Evolutionary conservation across 371 early-diverging fungal genomes (phyloP).

Genomic region (Ordospora colligata): DNA sequence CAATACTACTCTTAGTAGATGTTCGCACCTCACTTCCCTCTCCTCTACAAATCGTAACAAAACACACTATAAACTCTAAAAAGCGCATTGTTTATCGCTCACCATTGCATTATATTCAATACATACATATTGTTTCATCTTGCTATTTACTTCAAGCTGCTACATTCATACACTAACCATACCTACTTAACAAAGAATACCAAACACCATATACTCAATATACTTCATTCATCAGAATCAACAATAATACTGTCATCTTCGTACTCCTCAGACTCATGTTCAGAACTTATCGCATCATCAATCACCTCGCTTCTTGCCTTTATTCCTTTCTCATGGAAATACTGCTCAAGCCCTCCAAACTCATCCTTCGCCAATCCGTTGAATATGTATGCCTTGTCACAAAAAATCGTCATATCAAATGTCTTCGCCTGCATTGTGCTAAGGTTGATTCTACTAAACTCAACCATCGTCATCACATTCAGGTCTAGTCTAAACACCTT

Average conservation of each 20-base stretch:
- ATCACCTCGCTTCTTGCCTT: slow-evolving; percentile 55
- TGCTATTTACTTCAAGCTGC: too few relatives aligned
- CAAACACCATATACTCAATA: too few relatives aligned
- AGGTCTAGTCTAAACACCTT: slow-evolving; percentile 78
- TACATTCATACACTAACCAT: too few relatives aligned
- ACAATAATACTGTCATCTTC: slow-evolving; percentile 20
- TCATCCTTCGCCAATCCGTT: slow-evolving; percentile 56
- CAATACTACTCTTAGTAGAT: too few relatives aligned
- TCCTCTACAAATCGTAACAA: too few relatives aligned
- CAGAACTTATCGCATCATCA: slow-evolving; percentile 38
- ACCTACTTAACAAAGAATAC: too few relatives aligned
- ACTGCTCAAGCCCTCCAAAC: slow-evolving; percentile 55
- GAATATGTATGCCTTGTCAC: slow-evolving; percentile 51
- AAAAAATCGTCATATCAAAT: slow-evolving; percentile 58
- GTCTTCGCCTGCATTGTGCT: slow-evolving; percentile 58
- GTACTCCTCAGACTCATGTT: slow-evolving; percentile 28
- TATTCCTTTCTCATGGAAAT: slow-evolving; percentile 51
- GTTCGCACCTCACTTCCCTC: too few relatives aligned
- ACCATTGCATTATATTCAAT: too few relatives aligned
- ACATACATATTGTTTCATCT: too few relatives aligned
- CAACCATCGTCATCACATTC: slow-evolving; percentile 72
- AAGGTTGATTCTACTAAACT: slow-evolving; percentile 66
- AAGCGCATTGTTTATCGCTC: too few relatives aligned
- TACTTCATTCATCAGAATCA: slow-evolving; percentile 10
- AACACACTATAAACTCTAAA: too few relatives aligned